These are phyloP conservation scores for Termitomyces sp. DNA, from an alignment of 768 basidiomycete species.

Conservation along the genomic window DNA sequence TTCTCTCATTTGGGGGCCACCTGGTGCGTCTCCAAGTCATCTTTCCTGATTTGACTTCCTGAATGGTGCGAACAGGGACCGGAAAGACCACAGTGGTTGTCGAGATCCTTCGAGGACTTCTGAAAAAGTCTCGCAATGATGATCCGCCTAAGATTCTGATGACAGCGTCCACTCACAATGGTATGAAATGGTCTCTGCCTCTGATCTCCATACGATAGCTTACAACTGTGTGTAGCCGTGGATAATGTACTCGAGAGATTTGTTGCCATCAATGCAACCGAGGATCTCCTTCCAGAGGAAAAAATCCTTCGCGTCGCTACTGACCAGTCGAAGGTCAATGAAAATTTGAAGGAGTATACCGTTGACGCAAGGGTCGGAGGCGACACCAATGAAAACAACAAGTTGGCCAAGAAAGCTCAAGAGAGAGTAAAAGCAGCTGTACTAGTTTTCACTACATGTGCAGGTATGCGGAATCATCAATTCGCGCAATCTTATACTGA, in stretches of 20 bases:
- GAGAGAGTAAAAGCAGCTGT: slow-evolving; percentile 49
- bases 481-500: background rate
- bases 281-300: slow-evolving; percentile 42
- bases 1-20: slow-evolving; percentile 66
- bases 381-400: slow-evolving; percentile 54
- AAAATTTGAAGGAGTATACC: slow-evolving; percentile 50
- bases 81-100: slow-evolving; percentile 71
- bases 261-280: slow-evolving; percentile 36
- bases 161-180: slow-evolving; percentile 70
- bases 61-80: slow-evolving; percentile 36
- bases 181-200: slow-evolving; percentile 20
- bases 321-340: slow-evolving; percentile 56
- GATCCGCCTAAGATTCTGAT: slow-evolving; percentile 48
- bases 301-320: slow-evolving; percentile 66
- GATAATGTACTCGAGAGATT: slow-evolving; percentile 69
- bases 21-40: slow-evolving; percentile 30
- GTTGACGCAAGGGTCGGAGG: slow-evolving; percentile 62
- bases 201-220: background rate
- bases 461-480: slow-evolving; percentile 26
- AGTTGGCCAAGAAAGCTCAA: slow-evolving; percentile 52
- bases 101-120: slow-evolving; percentile 43
- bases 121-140: slow-evolving; percentile 20
- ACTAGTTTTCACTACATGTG: slow-evolving; percentile 63
- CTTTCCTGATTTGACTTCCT: background rate
- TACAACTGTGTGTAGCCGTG: slow-evolving; percentile 37